Evolutionary conservation across 345 rosid genomes (phyloP).

Genomic region (Brassica carinata): DNA sequence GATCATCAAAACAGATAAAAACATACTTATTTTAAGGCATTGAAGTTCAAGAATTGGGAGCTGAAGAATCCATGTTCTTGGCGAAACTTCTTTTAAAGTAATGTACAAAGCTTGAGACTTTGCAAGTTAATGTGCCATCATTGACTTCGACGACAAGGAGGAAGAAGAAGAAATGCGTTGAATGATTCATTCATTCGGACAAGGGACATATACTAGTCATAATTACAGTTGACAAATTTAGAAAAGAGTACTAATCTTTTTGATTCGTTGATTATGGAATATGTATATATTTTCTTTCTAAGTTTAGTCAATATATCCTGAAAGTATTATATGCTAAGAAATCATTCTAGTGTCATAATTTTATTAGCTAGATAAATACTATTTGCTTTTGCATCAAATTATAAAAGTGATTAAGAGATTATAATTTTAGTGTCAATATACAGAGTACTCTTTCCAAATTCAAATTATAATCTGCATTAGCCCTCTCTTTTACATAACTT

Average conservation of each 20-base stretch:
- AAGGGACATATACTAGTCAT: constrained; percentile 15
- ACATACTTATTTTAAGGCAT: background rate
- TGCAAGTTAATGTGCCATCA: constrained; percentile 3
- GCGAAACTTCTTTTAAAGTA: background rate
- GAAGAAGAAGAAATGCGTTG: constrained; percentile 24
- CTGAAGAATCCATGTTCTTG: background rate
- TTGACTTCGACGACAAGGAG: constrained; percentile 28
- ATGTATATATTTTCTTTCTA: constrained; percentile 16
- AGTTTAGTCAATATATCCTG: background rate
- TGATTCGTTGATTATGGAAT: constrained; percentile 5
- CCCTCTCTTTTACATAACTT: background rate
- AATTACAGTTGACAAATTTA: constrained; percentile 15
- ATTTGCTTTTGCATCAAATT: background rate
- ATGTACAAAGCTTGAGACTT: background rate
- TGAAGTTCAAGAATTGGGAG: constrained; percentile 15
- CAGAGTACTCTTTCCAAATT: background rate
- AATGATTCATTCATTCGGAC: constrained; percentile 24
- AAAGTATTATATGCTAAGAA: background rate
- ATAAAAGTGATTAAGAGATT: background rate
- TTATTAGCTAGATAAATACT: background rate
- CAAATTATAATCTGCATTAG: background rate
- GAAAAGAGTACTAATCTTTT: background rate
- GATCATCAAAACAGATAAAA: background rate
- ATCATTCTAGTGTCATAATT: background rate
- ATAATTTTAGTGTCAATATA: background rate